Percentiles rank a stretch among this genome's conserved stretches.
Evolutionary conservation across 805 yeast species (phyloP).

Genomic region (Wickerhamomyces chambardii): DNA sequence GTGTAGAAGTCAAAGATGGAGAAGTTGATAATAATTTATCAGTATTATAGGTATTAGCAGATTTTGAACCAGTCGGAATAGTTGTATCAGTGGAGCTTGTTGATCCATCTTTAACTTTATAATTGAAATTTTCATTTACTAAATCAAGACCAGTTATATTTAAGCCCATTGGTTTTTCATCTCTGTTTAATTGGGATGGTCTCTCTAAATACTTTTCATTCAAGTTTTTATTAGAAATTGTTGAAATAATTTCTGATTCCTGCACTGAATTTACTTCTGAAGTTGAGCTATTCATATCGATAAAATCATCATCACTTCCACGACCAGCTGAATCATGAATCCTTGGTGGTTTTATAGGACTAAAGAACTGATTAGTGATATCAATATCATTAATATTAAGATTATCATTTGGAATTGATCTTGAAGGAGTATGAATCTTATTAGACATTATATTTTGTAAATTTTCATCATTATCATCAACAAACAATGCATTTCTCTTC

Average conservation of each 20-base stretch:
- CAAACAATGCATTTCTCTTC: background rate
- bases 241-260: too few relatives aligned
- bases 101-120: background rate
- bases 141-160: constrained; percentile 10
- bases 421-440: background rate
- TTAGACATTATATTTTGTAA: too few relatives aligned
- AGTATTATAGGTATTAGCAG: too few relatives aligned
- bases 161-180: constrained; percentile 11
- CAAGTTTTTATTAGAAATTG: too few relatives aligned
- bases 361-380: too few relatives aligned
- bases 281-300: constrained; percentile 8
- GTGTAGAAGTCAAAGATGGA: background rate
- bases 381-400: background rate
- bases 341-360: constrained; percentile 13
- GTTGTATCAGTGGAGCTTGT: too few relatives aligned
- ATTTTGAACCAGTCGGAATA: too few relatives aligned
- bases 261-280: background rate
- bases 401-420: background rate
- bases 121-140: background rate
- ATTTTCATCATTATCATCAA: background rate
- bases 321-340: constrained; percentile 9
- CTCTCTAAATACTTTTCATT: constrained; percentile 2
- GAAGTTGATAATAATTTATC: constrained; percentile 7
- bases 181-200: constrained; percentile 2
- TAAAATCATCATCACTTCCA: constrained; percentile 9